Base-by-base conservation (phyloP, 164 flowering plant species). In the Akebia trifoliata region DNA sequence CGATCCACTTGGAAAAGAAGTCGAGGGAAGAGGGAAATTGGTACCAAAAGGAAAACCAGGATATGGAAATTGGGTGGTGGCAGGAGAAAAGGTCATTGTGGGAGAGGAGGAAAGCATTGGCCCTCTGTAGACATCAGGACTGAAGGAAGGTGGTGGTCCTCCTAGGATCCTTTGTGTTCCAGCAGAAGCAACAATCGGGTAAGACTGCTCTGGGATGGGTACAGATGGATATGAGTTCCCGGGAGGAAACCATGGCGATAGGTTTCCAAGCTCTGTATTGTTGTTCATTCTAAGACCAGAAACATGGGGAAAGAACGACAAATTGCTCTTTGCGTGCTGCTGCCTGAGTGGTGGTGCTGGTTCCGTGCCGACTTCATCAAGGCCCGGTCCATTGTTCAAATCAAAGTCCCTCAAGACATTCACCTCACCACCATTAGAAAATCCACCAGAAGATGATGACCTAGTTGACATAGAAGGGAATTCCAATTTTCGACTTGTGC, bases 101-200 rank as follows among this genome's bases (percentile, higher is more conserved):
- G 89, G 86, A 30, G 96, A 80, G 17, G 97, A 87, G 38, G 95
- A 73, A 56, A 92, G 69, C 37, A 87, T 86, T 4, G 94, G 74
- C 8, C 82, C 87, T 61, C 93, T 69, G 61, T 75, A 90, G 14
- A 73, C 60, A 57, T 89, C 97, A 30, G 79, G 77, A 62, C 70
- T 63, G 62, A 82, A 88, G 42, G 77, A 62, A 1, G 63, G 34
- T 39, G 82, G 18, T 12, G 80, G 56, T 45, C 82, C 73, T 26
- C 77, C 79, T 52, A 82, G 20, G 5, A 80, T 68, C 64, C 95
- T 74, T 30, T 74, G 95, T 1, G 77, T 57, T 26, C 81, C 86
- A 53, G 69, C 75, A 34, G 81, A 21, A 7, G 84, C 69, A 50
- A 76, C 78, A 61, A 79, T 52, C 0, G 87, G 68, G 49, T 71